Evolutionary conservation across 75 land plant species (phyloP), one percentile per base, ranked within the genome.

Genomic region (Picea glauca): DNA sequence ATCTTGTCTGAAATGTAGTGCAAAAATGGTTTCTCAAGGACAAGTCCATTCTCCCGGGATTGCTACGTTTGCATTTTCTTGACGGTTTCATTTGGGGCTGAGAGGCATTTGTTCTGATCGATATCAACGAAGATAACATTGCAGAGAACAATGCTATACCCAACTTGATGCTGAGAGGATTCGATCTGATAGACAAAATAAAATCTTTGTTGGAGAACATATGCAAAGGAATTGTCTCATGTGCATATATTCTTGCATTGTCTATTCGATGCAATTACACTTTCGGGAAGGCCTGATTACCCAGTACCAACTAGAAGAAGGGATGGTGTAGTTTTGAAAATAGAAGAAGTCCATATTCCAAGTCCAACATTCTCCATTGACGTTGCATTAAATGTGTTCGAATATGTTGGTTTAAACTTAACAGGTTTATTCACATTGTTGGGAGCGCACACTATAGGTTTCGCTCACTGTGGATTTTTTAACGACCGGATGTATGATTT

Each of bases 11-110:
- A 26, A 26, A 26, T 26, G 26, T 26, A 26, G 26, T 26, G 26
- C 26, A 26, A 0, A 26, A 26, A 26, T 26, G 26, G 26, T 26
- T 26, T 26, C 26, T 26, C 26, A 26, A 26, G 26, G 26, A 26
- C 26, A 26, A 78, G 60, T 80, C 85, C 59, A 82, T 85, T 77
- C 60, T 72, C 2, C 74, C 87, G 26, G 87, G 78, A 5, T 78
- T 85, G 33, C 81, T 85, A 30, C 80, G 87, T n/a, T 74, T 85
- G 78, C 72, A 58, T 68, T 85, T 85, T 74, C 87, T 82, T 64
- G 87, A 85, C 64, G 76, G 82, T 20, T 85, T 85, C 23, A 81
- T 85, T 50, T 26, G 57, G 81, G 81, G 81, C 1, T 80, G 81
- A 17, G 81, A 80, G 30, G 81, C 78, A 9, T 80, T 80, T 21